Conservation (phyloP, 148 eudicot genomes). For the Heliamphora exappendiculata region DNA sequence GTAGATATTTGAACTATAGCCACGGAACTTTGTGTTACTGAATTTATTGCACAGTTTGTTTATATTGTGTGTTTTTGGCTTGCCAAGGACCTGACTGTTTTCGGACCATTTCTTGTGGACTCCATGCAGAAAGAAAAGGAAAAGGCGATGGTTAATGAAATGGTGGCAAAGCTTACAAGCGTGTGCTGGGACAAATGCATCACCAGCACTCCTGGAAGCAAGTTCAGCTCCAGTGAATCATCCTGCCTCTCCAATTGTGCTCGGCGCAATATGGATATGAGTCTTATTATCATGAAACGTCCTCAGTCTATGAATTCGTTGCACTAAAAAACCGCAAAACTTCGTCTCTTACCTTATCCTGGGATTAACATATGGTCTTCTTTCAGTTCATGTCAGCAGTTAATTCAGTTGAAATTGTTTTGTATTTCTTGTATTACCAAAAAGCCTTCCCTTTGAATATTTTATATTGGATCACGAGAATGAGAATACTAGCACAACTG, state of each 20-base stretch:
- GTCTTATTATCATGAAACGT: constrained; percentile 63
- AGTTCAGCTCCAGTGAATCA: constrained; percentile 82
- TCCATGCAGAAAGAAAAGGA: constrained; percentile 53
- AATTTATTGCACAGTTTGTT: background rate
- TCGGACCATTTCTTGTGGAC: background rate
- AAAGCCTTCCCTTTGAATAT: background rate
- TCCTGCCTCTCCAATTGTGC: constrained; percentile 78
- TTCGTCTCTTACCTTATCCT: background rate
- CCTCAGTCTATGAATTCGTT: constrained; percentile 40
- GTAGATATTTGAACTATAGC: background rate
- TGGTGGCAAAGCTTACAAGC: constrained; percentile 74
- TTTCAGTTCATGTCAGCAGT: background rate
- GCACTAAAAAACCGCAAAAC: constrained; percentile 21
- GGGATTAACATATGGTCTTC: background rate
- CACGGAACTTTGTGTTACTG: background rate
- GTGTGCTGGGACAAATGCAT: constrained; percentile 94
- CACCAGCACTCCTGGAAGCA: constrained; percentile 78
- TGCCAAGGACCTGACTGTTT: background rate
- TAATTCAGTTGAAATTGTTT: background rate
- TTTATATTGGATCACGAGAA: background rate
- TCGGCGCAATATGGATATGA: constrained; percentile 75
- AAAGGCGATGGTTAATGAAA: constrained; percentile 76
- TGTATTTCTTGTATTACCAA: background rate
- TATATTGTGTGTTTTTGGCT: background rate
- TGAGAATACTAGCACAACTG: background rate